A percentile compares a stretch with the other conserved stretches of the same genome.
phyloP scores from a whole-genome alignment of 768 basidiomycete species.

The Boletus rex-veris region DNA sequence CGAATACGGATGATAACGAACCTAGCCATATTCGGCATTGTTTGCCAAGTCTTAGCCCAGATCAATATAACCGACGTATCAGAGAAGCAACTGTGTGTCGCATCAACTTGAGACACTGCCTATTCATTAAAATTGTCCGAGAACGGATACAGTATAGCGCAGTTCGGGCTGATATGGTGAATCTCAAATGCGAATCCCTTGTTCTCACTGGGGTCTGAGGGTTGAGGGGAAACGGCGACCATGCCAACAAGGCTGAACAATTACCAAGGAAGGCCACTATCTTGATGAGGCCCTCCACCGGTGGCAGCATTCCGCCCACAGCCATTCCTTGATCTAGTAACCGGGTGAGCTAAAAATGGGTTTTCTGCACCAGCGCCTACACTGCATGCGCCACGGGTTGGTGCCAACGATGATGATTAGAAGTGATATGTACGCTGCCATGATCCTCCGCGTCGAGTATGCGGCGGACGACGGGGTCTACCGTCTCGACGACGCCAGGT shows the following conservation, averaged over 20 bases:
- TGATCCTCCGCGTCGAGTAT: too few species aligned
- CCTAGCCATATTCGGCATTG: not conserved
- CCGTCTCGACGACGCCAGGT: too few species aligned
- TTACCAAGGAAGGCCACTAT: conserved; percentile 9
- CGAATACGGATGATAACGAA: not conserved
- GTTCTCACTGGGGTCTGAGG: conserved; percentile 7
- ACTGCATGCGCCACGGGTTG: not conserved
- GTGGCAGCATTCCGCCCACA: not conserved
- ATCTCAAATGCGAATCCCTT: conserved; percentile 21
- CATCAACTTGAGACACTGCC: conserved; percentile 13
- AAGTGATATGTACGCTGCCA: too few species aligned
- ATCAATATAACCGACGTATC: not conserved
- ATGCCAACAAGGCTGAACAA: conserved; percentile 19
- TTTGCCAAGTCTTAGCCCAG: not conserved
- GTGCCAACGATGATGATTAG: not conserved
- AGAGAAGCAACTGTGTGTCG: not conserved
- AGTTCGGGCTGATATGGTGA: conserved; percentile 4
- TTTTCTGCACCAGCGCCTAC: not conserved
- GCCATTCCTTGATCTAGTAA: not conserved
- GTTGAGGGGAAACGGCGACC: conserved; percentile 16
- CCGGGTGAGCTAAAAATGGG: conserved; percentile 11
- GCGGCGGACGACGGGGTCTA: too few species aligned
- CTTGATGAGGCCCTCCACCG: not conserved
- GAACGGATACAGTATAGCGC: conserved; percentile 1
- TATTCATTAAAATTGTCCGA: not conserved